phyloP scores from a whole-genome alignment of 495 filamentous ascomycete genomes.

The Terfezia claveryi region DNA sequence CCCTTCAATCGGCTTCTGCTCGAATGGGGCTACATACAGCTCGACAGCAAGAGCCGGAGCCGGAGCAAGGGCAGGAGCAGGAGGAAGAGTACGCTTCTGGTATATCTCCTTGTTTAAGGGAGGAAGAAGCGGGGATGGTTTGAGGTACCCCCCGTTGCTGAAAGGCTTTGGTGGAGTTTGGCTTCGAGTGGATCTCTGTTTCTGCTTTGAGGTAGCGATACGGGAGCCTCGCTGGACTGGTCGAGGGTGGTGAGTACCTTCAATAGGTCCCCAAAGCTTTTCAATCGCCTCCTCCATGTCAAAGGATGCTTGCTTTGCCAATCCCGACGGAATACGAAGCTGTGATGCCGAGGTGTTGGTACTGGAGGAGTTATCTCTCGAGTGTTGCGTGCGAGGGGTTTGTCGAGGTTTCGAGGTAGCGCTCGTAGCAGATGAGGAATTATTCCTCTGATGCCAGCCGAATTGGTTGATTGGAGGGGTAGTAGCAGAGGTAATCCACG shows the following conservation, averaged over 20 bases:
- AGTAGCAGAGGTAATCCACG: no score
- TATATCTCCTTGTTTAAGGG: background rate
- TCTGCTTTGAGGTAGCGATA: background rate
- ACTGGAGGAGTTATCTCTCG: background rate
- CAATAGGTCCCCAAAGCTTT: background rate
- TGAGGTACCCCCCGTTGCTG: background rate
- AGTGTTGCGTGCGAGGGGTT: no score
- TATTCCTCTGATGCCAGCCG: no score
- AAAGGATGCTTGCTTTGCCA: background rate
- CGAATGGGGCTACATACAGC: background rate
- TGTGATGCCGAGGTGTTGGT: background rate
- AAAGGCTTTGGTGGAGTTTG: background rate
- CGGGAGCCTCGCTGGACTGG: background rate
- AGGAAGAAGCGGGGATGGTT: background rate
- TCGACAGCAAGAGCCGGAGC: background rate
- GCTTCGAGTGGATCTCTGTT: background rate
- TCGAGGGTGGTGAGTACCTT: background rate
- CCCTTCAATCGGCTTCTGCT: background rate
- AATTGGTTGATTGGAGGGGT: no score
- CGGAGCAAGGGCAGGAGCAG: background rate
- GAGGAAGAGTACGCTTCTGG: background rate
- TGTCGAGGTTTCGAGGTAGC: no score
- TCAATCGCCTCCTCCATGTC: background rate
- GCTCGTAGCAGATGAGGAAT: no score
- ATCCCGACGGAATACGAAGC: background rate